Base-by-base conservation (phyloP, 2,329 filamentous ascomycete species). In the Cordyceps pruinosa region DNA sequence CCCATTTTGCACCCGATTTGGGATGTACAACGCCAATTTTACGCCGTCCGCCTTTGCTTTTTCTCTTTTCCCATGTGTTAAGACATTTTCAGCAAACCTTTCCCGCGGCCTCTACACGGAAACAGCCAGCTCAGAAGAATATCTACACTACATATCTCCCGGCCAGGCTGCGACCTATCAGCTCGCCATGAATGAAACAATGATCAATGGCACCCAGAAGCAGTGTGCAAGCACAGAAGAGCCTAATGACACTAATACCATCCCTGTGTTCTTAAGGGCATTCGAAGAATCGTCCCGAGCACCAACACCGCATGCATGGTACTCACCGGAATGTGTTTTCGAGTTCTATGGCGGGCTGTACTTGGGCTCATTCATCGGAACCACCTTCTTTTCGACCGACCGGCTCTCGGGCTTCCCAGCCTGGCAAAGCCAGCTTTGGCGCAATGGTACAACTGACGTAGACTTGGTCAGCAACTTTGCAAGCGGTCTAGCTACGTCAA, bases 311-410 rank as follows among this genome's bases (percentile, higher is more conserved):
- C 41, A 23, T 6, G 2, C n/a, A 13, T 47, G 42, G 32, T 47
- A 47, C 23, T 17, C 52, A n/a, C 52, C 42, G 1, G 52, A 55
- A 32, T 55, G 52, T 8, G 52, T 47, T 12, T 55, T 47, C 23
- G 42, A 47, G 42, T 55, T 55, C 12, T 21, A 17, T 6, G 42
- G 23, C 1, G 42, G 42, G 2, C 0, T 4, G 10, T 8, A 4
- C 12, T 23, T 47, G 52, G 32, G 10, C 4, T 5, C 7, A 1
- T 30, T 28, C 5, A 23, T 55, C n/a, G 30, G n/a, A 5, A 7
- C 12, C 2, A 46, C 39, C 15, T 45, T 50, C 34, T 50, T 50
- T 26, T 9, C 37, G 10, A 2, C 17, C 4, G 4, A 6, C 2
- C 9, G 12, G 12, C 21, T n/a, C 9, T 12, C 12, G 3, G 5